Conservation (phyloP, 2,329 filamentous ascomycete genomes). For the Diaporthe citriasiana region DNA sequence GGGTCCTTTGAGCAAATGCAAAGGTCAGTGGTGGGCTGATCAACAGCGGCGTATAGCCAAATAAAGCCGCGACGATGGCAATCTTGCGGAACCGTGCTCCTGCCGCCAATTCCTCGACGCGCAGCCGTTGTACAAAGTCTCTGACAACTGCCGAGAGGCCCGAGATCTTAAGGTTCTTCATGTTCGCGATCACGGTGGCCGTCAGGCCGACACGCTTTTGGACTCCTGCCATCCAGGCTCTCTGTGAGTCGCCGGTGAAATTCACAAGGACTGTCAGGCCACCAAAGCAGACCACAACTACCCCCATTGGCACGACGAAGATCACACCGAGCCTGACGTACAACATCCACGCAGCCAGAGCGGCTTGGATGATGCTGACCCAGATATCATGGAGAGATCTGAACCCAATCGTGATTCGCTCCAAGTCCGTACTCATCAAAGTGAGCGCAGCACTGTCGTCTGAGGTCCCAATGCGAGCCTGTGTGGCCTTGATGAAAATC, state of each 20-base stretch:
- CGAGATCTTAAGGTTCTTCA: slow-evolving; percentile 50
- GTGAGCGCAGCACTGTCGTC: slow-evolving; percentile 53
- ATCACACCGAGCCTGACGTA: slow-evolving; percentile 50
- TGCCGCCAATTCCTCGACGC: slow-evolving; percentile 46
- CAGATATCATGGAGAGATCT: slow-evolving; percentile 53
- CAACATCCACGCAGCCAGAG: slow-evolving; percentile 52
- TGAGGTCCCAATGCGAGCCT: slow-evolving; percentile 37
- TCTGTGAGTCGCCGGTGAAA: slow-evolving; percentile 46
- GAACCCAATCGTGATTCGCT: slow-evolving; percentile 52
- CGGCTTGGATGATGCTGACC: slow-evolving; percentile 52
- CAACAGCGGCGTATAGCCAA: slow-evolving; percentile 52
- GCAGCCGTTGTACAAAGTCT: slow-evolving; percentile 46
- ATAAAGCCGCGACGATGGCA: slow-evolving; percentile 46
- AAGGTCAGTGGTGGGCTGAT: slow-evolving; percentile 55
- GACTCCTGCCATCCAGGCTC: slow-evolving; percentile 50
- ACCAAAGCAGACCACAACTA: slow-evolving; percentile 47
- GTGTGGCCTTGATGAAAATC: slow-evolving; percentile 44
- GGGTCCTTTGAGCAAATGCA: slow-evolving; percentile 44
- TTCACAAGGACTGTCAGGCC: slow-evolving; percentile 43
- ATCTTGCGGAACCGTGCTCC: slow-evolving; percentile 47
- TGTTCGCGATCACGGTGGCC: slow-evolving; percentile 48
- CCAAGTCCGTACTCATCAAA: slow-evolving; percentile 56
- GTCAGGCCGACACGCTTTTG: slow-evolving; percentile 49
- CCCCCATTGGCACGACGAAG: slow-evolving; percentile 51
- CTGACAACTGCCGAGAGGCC: slow-evolving; percentile 50